Conservation (phyloP, 768 basidiomycete genomes). For the Trametes cubensis region DNA sequence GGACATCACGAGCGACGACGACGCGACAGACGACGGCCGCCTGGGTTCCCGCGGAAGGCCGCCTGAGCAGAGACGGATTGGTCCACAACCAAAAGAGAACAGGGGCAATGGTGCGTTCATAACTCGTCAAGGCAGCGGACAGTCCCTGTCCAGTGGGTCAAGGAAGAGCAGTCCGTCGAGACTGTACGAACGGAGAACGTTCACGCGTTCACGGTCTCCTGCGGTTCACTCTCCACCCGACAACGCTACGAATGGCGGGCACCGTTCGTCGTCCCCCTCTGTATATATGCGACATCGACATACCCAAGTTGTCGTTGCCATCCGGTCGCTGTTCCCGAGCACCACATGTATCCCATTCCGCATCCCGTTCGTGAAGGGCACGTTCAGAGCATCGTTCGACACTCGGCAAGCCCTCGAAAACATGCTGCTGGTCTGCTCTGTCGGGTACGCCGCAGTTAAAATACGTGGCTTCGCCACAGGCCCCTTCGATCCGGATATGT, state of each 20-base stretch:
- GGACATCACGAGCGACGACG: conserved; percentile 27
- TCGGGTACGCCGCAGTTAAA: conserved; percentile 57
- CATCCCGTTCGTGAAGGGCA: conserved; percentile 44
- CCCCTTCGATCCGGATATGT: conserved; percentile 40
- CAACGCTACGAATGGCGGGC: conserved; percentile 37
- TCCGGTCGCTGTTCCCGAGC: conserved; percentile 49
- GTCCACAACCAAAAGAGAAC: conserved; percentile 10
- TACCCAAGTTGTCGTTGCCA: conserved; percentile 23
- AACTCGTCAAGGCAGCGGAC: conserved; percentile 10
- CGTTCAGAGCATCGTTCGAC: conserved; percentile 60
- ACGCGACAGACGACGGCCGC: conserved; percentile 29
- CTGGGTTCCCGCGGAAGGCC: conserved; percentile 28
- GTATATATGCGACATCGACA: conserved; percentile 47
- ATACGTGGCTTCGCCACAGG: conserved; percentile 39
- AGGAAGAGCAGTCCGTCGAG: conserved; percentile 42
- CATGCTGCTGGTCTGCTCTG: conserved; percentile 62
- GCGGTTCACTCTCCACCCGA: conserved; percentile 38
- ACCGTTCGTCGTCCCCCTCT: conserved; percentile 44
- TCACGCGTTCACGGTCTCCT: conserved; percentile 78
- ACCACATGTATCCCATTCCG: conserved; percentile 48
- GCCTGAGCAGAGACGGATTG: conserved; percentile 20
- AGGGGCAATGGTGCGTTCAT: conserved; percentile 16
- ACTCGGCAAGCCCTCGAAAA: conserved; percentile 65
- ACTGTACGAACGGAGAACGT: conserved; percentile 44
- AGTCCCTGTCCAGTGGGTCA: conserved; percentile 39